phyloP scores from a whole-genome alignment of 768 basidiomycete species.

The Lactarius hengduanensis region DNA sequence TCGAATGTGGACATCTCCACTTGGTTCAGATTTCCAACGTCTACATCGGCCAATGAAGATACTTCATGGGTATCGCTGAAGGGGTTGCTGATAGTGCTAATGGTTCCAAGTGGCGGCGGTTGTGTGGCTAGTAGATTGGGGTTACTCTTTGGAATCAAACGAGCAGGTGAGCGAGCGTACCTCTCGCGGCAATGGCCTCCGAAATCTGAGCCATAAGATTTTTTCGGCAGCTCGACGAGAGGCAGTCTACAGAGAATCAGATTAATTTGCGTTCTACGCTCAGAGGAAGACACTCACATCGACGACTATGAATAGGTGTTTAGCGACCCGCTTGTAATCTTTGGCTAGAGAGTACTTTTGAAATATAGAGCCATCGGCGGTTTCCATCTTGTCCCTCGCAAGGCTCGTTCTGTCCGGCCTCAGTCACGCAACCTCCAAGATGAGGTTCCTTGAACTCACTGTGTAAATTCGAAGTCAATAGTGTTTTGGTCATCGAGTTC shows the following conservation, averaged over 20 bases:
- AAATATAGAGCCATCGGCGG: not conserved
- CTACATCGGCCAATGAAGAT: not conserved
- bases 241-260: not conserved
- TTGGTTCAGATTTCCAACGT: not conserved
- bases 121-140: not conserved
- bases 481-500: not conserved
- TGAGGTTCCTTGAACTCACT: not conserved
- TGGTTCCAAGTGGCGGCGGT: not conserved
- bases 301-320: not conserved
- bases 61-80: conserved; percentile 5
- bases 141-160: not conserved
- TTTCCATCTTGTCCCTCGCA: not conserved
- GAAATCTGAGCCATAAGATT: not conserved
- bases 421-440: no score
- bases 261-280: not conserved
- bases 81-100: not conserved
- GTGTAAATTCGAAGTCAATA: not conserved
- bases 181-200: not conserved
- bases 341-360: not conserved
- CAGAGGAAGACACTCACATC: not conserved
- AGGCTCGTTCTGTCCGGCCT: not conserved
- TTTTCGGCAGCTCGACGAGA: not conserved
- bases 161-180: not conserved
- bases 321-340: not conserved
- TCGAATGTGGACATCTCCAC: conserved; percentile 10